Evolutionary conservation across 257 asterid species (phyloP).

Genomic region (Osmanthus fragrans): DNA sequence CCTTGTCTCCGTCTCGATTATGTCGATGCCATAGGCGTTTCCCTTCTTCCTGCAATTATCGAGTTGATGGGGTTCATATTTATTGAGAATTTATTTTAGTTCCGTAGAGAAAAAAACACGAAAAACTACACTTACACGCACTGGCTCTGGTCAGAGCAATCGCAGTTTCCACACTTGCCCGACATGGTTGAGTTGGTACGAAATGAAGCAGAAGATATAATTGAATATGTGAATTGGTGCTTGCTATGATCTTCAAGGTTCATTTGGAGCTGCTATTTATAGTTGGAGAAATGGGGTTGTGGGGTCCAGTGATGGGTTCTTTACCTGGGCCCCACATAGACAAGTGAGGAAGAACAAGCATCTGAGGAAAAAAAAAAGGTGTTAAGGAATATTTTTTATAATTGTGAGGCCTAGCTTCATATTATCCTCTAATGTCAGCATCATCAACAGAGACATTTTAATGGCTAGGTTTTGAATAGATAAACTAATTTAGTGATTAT

Average conservation of each 20-base stretch:
- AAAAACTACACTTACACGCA: constrained; percentile 37
- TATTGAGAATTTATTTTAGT: background rate
- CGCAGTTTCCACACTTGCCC: constrained; percentile 60
- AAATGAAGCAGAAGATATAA: background rate
- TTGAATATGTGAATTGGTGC: background rate
- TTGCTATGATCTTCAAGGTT: constrained; percentile 26
- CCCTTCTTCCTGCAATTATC: constrained; percentile 58
- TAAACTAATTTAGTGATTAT: too few relatives aligned
- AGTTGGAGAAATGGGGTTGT: constrained; percentile 25
- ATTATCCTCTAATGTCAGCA: constrained; percentile 40
- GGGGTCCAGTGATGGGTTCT: background rate
- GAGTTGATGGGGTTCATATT: background rate
- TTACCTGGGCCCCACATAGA: constrained; percentile 6
- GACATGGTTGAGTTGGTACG: constrained; percentile 40
- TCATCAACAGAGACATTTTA: constrained; percentile 20
- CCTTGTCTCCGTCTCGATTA: constrained; percentile 48
- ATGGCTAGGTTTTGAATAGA: background rate
- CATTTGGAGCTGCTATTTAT: constrained; percentile 44
- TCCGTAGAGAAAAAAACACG: background rate
- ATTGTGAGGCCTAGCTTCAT: constrained; percentile 16
- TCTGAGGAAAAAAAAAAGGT: background rate
- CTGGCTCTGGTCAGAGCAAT: constrained; percentile 50
- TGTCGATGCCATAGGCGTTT: constrained; percentile 26
- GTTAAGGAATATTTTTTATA: constrained; percentile 34
- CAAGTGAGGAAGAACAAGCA: constrained; percentile 27